Percentiles rank a stretch among this genome's conserved stretches.
These are phyloP conservation scores for Claviceps maximensis DNA, from an alignment of 2,329 filamentous ascomycete genomes.

Conservation along the genomic window DNA sequence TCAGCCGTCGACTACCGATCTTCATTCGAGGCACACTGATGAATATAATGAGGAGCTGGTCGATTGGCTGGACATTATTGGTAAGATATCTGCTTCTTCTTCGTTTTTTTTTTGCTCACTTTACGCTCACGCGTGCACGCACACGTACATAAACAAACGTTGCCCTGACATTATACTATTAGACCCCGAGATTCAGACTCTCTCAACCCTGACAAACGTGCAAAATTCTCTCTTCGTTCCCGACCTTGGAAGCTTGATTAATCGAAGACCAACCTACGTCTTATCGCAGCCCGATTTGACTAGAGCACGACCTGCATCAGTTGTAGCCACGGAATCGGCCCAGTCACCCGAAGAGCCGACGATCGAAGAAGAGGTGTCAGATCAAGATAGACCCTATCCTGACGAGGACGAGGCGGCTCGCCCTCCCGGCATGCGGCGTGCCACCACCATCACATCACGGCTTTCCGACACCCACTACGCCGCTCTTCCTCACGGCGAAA, in stretches of 20 bases:
- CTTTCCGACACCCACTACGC: constrained; percentile 63
- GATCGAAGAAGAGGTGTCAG: neutral
- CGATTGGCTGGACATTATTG: constrained; percentile 27
- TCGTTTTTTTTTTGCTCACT: neutral
- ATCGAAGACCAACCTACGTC: constrained; percentile 66
- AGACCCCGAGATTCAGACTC: constrained; percentile 74
- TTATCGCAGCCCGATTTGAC: constrained; percentile 34
- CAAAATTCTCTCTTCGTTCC: constrained; percentile 84
- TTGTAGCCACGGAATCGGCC: neutral
- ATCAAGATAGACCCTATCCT: constrained; percentile 3
- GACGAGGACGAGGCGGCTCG: constrained; percentile 11
- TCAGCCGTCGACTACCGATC: constrained; percentile 1
- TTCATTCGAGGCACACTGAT: constrained; percentile 12
- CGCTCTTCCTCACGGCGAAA: constrained; percentile 61
- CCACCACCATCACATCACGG: constrained; percentile 51
- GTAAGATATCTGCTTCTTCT: constrained; percentile 11
- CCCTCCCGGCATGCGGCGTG: constrained; percentile 20
- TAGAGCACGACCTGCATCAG: neutral
- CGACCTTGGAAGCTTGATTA: constrained; percentile 61
- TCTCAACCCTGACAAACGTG: constrained; percentile 77
- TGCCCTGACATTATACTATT: neutral
- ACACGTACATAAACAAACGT: too few species aligned
- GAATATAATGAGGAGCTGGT: constrained; percentile 27
- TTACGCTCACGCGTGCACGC: too few species aligned
- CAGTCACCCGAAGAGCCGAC: constrained; percentile 9